A percentile compares a stretch with the other conserved stretches of the same genome.
These are phyloP conservation scores for Boletus edulis DNA, from an alignment of 768 basidiomycete genomes.

Conservation along the genomic window DNA sequence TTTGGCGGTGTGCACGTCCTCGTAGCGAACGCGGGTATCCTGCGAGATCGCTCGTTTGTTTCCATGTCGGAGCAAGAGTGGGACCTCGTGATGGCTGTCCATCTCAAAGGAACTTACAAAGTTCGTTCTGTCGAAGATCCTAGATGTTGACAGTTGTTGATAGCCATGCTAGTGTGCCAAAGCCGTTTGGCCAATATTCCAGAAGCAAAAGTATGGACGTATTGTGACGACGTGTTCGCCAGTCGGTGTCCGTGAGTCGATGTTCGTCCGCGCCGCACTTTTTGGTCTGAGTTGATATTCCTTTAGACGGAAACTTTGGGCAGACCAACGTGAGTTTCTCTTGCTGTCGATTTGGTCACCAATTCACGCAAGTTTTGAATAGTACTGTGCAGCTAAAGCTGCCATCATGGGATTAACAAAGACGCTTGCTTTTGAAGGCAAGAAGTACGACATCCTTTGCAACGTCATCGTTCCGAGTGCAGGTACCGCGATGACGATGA, in stretches of 20 bases:
- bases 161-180: slow-evolving; percentile 68
- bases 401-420: slow-evolving; percentile 89
- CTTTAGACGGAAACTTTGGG: slow-evolving; percentile 89
- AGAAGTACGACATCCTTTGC: slow-evolving; percentile 85
- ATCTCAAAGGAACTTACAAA: slow-evolving; percentile 91
- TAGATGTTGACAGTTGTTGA: slow-evolving; percentile 1
- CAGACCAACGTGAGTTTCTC: slow-evolving; percentile 70
- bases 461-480: slow-evolving; percentile 88
- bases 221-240: slow-evolving; percentile 93
- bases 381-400: slow-evolving; percentile 93
- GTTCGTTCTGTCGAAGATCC: slow-evolving; percentile 32
- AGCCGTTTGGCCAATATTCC: slow-evolving; percentile 96
- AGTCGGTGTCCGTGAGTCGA: slow-evolving; percentile 84
- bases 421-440: slow-evolving; percentile 87
- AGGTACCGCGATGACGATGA: slow-evolving; percentile 89
- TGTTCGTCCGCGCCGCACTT: background rate
- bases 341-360: background rate
- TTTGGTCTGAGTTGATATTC: background rate
- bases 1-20: slow-evolving; percentile 89
- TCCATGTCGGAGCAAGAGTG: slow-evolving; percentile 91
- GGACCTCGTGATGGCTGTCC: slow-evolving; percentile 88
- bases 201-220: slow-evolving; percentile 93
- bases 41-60: slow-evolving; percentile 90
- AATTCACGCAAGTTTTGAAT: background rate
- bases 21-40: slow-evolving; percentile 90